Evolutionary conservation across 2,329 filamentous ascomycete genomes (phyloP), one percentile per base, ranked within the genome.

Genomic region (Simplicillium aogashimaense): DNA sequence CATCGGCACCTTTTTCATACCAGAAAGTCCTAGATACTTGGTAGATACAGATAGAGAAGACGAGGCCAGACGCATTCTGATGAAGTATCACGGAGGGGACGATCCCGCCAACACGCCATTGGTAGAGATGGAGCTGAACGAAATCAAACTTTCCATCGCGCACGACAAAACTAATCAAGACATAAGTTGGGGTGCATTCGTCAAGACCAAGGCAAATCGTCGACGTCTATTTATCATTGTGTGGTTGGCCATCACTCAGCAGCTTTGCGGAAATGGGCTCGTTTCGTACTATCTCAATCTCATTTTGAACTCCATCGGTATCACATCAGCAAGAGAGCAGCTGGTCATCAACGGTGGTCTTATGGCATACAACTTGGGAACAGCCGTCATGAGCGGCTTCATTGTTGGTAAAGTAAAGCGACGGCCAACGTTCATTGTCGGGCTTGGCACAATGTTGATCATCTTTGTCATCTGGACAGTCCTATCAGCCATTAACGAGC

Each of bases 21-120:
- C 74, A 0, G 74, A 78, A 50, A 69, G 63, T 3, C 74, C 72
- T 0, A 60, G 73, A 36, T 76, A 39, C 64, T 68, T 50, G 43
- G 60, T 65, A n/a, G 53, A 55, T 25, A 66, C 70, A 36, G 70
- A 69, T 35, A 60, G 67, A 16, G 61, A 65, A 38, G 64, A 70
- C 2, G 67, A 76, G 43, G 74, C 74, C 4, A 54, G 64, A 3
- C 45, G 54, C 1, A 65, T 74, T 2, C 62, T 79, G 4, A 58
- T 62, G 25, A 62, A 70, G 40, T 66, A 65, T 42, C 74, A 30
- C 52, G 50, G 20, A 60, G 20, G 20, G 5, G 20, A 25, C 9
- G 20, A 25, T 25, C 20, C 20, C 6, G 20, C 20, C 20, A 25
- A 25, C 20, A 25, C 20, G 6, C 20, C 20, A 6, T 25, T 25